A percentile compares a stretch with the other conserved stretches of the same genome.
phyloP scores from a whole-genome alignment of 1,284 basidiomycete species.

The Fistulinella staudtii region DNA sequence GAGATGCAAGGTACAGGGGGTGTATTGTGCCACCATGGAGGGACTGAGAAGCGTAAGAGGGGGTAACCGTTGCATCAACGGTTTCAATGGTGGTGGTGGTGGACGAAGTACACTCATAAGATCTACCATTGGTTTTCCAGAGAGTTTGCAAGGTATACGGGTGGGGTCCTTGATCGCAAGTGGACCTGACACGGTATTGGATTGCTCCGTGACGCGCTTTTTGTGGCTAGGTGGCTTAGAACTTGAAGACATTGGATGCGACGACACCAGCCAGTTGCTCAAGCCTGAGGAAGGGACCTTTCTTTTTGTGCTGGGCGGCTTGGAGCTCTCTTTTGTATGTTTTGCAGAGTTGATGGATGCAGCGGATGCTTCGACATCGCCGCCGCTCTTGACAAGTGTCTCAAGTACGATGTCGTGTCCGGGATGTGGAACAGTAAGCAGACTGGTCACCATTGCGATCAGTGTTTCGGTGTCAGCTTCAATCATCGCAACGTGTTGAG shows the following conservation, averaged over 20 bases:
- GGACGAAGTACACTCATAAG: conserved; percentile 56
- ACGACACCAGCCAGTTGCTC: conserved; percentile 49
- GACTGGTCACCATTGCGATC: conserved; percentile 61
- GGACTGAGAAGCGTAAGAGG: conserved; percentile 57
- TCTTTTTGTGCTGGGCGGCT: conserved; percentile 32
- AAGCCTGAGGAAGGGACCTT: conserved; percentile 44
- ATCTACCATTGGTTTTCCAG: conserved; percentile 37
- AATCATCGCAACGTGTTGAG: conserved; percentile 16
- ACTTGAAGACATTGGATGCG: conserved; percentile 13
- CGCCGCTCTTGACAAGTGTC: conserved; percentile 55
- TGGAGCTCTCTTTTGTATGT: conserved; percentile 10
- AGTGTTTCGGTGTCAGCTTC: conserved; percentile 61
- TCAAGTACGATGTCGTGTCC: conserved; percentile 49
- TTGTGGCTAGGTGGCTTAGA: conserved; percentile 24
- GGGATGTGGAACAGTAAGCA: conserved; percentile 40
- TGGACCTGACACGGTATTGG: not conserved
- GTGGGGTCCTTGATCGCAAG: conserved; percentile 19
- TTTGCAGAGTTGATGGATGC: conserved; percentile 32
- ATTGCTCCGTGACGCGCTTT: conserved; percentile 12
- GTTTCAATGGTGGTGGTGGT: conserved; percentile 42
- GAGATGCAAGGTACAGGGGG: conserved; percentile 71
- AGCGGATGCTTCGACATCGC: conserved; percentile 60
- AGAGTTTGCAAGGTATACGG: conserved; percentile 12
- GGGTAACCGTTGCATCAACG: conserved; percentile 40
- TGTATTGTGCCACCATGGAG: conserved; percentile 61